Evolutionary conservation across 148 eudicot species (phyloP).

Genomic region (Suaeda aralocaspica): DNA sequence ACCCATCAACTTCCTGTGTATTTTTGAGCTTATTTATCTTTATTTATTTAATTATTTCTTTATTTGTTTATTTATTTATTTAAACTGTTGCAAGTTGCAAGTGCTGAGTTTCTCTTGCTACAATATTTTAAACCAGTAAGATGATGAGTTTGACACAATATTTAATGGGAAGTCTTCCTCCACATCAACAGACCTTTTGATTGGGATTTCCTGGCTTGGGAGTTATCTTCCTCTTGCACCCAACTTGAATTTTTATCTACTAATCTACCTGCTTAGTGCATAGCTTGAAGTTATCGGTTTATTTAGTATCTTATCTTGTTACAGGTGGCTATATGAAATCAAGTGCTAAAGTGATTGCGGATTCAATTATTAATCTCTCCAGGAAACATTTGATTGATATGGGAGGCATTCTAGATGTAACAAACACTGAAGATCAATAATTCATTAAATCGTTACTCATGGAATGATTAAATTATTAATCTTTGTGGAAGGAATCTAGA

Average conservation of each 20-base stretch:
- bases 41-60: too few relatives aligned
- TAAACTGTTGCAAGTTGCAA: too few relatives aligned
- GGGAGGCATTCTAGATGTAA: conserved; percentile 12
- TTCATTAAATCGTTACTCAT: too few relatives aligned
- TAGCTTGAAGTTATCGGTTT: background rate
- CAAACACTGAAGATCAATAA: too few relatives aligned
- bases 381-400: conserved; percentile 61
- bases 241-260: background rate
- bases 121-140: background rate
- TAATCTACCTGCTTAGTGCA: background rate
- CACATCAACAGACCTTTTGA: background rate
- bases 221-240: background rate
- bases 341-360: conserved; percentile 83
- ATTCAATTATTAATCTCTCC: conserved; percentile 72
- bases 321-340: conserved; percentile 97
- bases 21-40: background rate
- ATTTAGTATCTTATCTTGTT: background rate
- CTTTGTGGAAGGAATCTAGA: too few relatives aligned
- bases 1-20: background rate
- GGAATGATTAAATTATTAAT: too few relatives aligned
- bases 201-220: background rate
- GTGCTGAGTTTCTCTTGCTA: background rate
- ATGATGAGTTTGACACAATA: background rate
- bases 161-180: background rate
- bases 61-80: too few relatives aligned